Evolutionary conservation across 1,284 basidiomycete species (phyloP).

Genomic region (Heterobasidion annosum): DNA sequence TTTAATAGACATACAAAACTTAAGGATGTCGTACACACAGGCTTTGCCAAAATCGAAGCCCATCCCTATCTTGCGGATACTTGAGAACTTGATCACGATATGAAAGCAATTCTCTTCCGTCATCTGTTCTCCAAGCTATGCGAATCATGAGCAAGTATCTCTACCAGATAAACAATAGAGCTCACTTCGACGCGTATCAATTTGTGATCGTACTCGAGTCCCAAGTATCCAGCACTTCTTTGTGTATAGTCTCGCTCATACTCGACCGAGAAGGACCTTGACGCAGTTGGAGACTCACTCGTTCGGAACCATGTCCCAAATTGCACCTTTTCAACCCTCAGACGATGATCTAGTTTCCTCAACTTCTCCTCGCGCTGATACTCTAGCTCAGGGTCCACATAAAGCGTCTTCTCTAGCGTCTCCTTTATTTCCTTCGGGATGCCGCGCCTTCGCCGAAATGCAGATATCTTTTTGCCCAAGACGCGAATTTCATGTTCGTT

Average conservation of each 20-base stretch:
- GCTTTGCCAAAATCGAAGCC: slow-evolving; percentile 34
- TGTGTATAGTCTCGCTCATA: slow-evolving; percentile 25
- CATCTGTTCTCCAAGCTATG: slow-evolving; percentile 40
- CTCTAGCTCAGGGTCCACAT: slow-evolving; percentile 10
- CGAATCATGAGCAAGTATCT: not conserved
- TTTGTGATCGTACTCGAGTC: slow-evolving; percentile 52
- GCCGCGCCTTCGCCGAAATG: not conserved
- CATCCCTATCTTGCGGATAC: slow-evolving; percentile 44
- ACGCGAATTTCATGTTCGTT: slow-evolving; percentile 4
- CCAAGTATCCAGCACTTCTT: slow-evolving; percentile 37
- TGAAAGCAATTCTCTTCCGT: slow-evolving; percentile 32
- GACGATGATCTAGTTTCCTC: slow-evolving; percentile 25
- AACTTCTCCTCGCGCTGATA: slow-evolving; percentile 20
- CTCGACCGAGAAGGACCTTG: slow-evolving; percentile 53
- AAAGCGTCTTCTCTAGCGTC: slow-evolving; percentile 10
- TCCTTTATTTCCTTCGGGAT: not conserved
- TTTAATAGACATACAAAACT: slow-evolving; percentile 4
- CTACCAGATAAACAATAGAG: not conserved
- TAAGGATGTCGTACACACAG: slow-evolving; percentile 16
- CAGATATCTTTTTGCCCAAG: not conserved
- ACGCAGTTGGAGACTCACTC: slow-evolving; percentile 12
- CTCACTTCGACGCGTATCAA: slow-evolving; percentile 45
- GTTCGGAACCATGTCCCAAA: slow-evolving; percentile 40
- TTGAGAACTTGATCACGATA: slow-evolving; percentile 41
- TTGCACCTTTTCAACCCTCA: slow-evolving; percentile 46